Evolutionary conservation across 1,284 basidiomycete species (phyloP), one percentile per base, ranked within the genome.

Genomic region (Heliocybe sulcata): DNA sequence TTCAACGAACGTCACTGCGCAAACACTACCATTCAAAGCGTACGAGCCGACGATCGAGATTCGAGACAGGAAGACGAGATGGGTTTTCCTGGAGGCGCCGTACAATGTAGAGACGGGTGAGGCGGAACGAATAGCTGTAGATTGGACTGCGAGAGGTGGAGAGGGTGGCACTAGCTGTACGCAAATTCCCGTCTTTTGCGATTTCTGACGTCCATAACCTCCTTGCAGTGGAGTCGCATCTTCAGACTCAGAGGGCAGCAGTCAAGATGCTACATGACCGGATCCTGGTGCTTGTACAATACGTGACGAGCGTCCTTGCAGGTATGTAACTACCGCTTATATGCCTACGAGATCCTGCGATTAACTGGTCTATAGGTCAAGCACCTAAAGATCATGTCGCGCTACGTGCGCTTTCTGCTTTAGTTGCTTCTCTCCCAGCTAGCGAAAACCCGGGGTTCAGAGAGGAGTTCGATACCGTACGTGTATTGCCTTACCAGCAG

Each of bases 61-160:
- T 55, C 79, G 83, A 54, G 86, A 90, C 62, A 80, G 87, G 57
- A 84, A 80, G 63, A 82, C 88, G 48, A 81, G 88, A 52, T 82
- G 85, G 0, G 86, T 91, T 9, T 96, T 92, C 65, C 83, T 94
- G 29, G 88, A 91, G 59, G 89, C 84, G 1, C 71, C 85, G 1
- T 98, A 81, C 72, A 86, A 78, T 54, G 87, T 99, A n/a, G 94
- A 98, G 70, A 98, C 95, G 0, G 96, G 96, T 26, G 97, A 99
- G 72, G 96, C 97, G 4, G 96, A 99, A 67, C 83, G 97, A 27
- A 98, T 99, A 59, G 97, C 97, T 1, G 96, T 99, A 0, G 95
- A 99, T 69, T 94, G 93, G 78, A 92, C 93, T 1, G 89, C 92
- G 12, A 87, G 87, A 66, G 93, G 93, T n/a, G 90, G 91, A 33